A percentile compares a stretch with the other conserved stretches of the same genome.
Conservation (phyloP, 169 alveolate species). For the Eimeria praecox region DNA sequence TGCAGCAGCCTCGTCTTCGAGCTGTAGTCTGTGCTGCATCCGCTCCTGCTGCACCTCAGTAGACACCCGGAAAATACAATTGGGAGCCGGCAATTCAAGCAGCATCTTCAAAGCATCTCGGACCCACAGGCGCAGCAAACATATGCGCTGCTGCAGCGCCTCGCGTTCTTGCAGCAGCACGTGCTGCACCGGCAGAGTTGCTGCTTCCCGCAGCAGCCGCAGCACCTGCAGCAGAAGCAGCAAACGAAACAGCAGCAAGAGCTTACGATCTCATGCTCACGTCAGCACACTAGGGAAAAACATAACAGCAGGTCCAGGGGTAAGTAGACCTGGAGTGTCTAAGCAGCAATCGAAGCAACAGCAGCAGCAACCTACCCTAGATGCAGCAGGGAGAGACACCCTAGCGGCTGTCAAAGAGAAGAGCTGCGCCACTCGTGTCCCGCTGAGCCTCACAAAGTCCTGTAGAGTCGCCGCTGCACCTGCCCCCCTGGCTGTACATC, state of each 20-base stretch:
- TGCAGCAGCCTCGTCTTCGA: constrained; percentile 56
- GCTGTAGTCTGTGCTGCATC: constrained; percentile 59
- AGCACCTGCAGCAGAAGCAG: constrained; percentile 50
- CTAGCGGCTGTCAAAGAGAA: constrained; percentile 45
- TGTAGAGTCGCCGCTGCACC: constrained; percentile 62
- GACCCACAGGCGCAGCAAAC: constrained; percentile 78
- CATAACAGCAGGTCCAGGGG: neutral
- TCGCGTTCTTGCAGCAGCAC: constrained; percentile 71
- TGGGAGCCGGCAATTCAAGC: constrained; percentile 66
- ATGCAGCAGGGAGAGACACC: constrained; percentile 49
- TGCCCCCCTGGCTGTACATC: constrained; percentile 67
- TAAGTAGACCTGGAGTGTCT: neutral
- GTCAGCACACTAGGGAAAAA: neutral
- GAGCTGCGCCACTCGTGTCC: constrained; percentile 67
- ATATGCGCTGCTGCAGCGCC: constrained; percentile 80
- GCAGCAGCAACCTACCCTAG: constrained; percentile 54
- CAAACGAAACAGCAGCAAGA: neutral
- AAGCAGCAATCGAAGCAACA: neutral
- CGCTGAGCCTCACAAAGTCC: constrained; percentile 60
- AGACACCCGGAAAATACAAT: constrained; percentile 60
- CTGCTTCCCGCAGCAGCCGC: constrained; percentile 73
- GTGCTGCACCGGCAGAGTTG: constrained; percentile 60
- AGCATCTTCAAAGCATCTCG: constrained; percentile 69
- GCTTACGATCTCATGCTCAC: no score
- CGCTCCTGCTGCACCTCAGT: constrained; percentile 73